These are phyloP conservation scores for Phialophora chinensis DNA, from an alignment of 2,329 filamentous ascomycete species.

Conservation along the genomic window DNA sequence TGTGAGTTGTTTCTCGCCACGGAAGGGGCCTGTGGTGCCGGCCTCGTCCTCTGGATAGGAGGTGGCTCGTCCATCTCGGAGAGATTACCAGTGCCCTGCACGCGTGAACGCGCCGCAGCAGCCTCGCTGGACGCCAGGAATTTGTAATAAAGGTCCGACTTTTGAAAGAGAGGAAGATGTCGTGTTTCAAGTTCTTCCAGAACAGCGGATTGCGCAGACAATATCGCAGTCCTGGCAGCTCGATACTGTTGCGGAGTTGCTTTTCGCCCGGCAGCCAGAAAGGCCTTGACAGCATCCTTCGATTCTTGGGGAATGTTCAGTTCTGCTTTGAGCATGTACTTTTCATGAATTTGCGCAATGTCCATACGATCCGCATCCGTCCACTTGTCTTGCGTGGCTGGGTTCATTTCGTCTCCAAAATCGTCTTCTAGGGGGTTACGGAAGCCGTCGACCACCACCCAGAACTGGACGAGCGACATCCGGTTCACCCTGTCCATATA, in stretches of 20 bases:
- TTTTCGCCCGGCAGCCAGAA: slow-evolving; percentile 76
- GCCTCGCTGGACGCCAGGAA: slow-evolving; percentile 86
- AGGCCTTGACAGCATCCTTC: slow-evolving; percentile 73
- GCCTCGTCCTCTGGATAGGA: slow-evolving; percentile 5
- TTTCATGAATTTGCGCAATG: slow-evolving; percentile 87
- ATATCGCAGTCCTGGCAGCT: slow-evolving; percentile 77
- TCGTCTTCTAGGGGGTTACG: slow-evolving; percentile 91
- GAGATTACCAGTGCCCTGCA: slow-evolving; percentile 25
- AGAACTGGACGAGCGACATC: slow-evolving; percentile 94
- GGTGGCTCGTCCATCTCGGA: slow-evolving; percentile 20
- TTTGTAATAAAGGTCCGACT: slow-evolving; percentile 94
- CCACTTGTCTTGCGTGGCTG: slow-evolving; percentile 62
- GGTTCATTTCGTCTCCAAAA: slow-evolving; percentile 64
- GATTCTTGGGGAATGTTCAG: slow-evolving; percentile 75
- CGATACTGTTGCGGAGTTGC: slow-evolving; percentile 84
- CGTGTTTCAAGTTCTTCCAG: slow-evolving; percentile 82
- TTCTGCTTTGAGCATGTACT: slow-evolving; percentile 82
- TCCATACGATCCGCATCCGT: slow-evolving; percentile 84
- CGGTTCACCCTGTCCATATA: slow-evolving; percentile 92
- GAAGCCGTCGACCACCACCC: slow-evolving; percentile 96
- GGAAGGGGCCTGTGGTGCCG: slow-evolving; percentile 48
- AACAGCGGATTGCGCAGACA: slow-evolving; percentile 80
- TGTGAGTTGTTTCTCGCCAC: slow-evolving; percentile 57
- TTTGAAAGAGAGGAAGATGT: slow-evolving; percentile 85
- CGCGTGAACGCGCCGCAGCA: slow-evolving; percentile 40